Percentiles rank a stretch among this genome's conserved stretches.
These are phyloP conservation scores for Pleurostoma richardsiae DNA, from an alignment of 2,329 filamentous ascomycete genomes.

Conservation along the genomic window DNA sequence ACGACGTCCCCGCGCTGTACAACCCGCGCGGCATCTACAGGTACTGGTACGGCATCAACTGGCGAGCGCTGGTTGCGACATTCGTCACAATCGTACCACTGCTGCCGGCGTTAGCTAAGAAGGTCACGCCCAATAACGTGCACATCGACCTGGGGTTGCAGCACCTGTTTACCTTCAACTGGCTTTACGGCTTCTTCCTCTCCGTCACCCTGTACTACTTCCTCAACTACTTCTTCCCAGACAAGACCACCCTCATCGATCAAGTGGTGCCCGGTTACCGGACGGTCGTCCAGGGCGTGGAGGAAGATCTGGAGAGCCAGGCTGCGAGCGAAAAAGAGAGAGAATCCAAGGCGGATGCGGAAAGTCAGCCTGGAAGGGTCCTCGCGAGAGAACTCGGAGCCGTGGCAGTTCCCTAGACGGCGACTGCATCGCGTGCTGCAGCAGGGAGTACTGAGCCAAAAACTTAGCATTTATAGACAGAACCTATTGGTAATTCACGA, in stretches of 20 bases:
- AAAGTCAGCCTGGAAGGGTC: not conserved
- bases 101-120: not conserved
- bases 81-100: conserved; percentile 1
- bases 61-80: conserved; percentile 4
- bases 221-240: conserved; percentile 6
- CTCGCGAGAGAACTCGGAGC: not conserved
- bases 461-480: too few species aligned
- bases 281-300: not conserved
- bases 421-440: too few species aligned
- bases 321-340: not conserved
- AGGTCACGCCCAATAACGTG: conserved; percentile 3
- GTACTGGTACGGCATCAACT: conserved; percentile 7
- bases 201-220: conserved; percentile 4
- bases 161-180: conserved; percentile 16
- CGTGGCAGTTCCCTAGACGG: too few species aligned
- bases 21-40: conserved; percentile 5
- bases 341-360: not conserved
- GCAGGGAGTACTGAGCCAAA: too few species aligned
- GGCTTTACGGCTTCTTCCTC: conserved; percentile 12
- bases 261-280: not conserved
- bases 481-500: too few species aligned
- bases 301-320: not conserved
- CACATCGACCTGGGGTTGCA: conserved; percentile 8
- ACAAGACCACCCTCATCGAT: conserved; percentile 2
- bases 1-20: conserved; percentile 6